phyloP scores from a whole-genome alignment of 805 yeast genomes.

The Candida sphagnicola region DNA sequence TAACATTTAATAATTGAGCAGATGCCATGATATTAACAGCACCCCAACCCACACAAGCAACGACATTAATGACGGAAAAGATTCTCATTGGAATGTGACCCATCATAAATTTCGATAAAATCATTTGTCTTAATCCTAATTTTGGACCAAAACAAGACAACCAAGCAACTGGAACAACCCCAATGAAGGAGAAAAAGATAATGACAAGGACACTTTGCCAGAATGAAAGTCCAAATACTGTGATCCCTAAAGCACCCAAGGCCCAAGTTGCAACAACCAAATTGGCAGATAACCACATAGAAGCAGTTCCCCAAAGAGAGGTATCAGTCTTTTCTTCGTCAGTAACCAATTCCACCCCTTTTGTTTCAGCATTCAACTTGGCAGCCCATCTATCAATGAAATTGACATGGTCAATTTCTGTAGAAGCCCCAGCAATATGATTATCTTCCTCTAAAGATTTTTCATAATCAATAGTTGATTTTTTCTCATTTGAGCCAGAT shows the following conservation, averaged over 20 bases:
- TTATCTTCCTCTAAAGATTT: background rate
- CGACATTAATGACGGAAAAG: conserved; percentile 69
- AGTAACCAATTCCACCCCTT: conserved; percentile 79
- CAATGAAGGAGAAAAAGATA: conserved; percentile 69
- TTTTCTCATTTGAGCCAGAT: background rate
- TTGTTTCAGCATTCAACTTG: conserved; percentile 40
- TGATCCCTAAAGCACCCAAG: conserved; percentile 60
- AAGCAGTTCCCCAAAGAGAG: conserved; percentile 64
- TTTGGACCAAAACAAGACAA: conserved; percentile 80
- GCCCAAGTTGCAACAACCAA: conserved; percentile 81
- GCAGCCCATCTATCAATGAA: conserved; percentile 30
- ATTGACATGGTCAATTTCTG: conserved; percentile 2
- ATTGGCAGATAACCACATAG: conserved; percentile 92
- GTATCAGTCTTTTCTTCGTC: conserved; percentile 74
- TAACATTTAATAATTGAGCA: conserved; percentile 76
- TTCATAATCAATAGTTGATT: conserved; percentile 2
- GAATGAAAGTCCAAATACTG: conserved; percentile 65
- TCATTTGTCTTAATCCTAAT: conserved; percentile 86
- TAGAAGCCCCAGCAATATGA: background rate
- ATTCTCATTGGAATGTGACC: conserved; percentile 76
- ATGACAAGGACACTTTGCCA: conserved; percentile 67
- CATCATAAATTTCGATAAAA: conserved; percentile 69
- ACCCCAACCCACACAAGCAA: conserved; percentile 95
- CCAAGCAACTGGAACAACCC: conserved; percentile 76
- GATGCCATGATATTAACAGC: conserved; percentile 88